phyloP scores from a whole-genome alignment of 768 basidiomycete species.

The Phaeotremella skinneri region DNA sequence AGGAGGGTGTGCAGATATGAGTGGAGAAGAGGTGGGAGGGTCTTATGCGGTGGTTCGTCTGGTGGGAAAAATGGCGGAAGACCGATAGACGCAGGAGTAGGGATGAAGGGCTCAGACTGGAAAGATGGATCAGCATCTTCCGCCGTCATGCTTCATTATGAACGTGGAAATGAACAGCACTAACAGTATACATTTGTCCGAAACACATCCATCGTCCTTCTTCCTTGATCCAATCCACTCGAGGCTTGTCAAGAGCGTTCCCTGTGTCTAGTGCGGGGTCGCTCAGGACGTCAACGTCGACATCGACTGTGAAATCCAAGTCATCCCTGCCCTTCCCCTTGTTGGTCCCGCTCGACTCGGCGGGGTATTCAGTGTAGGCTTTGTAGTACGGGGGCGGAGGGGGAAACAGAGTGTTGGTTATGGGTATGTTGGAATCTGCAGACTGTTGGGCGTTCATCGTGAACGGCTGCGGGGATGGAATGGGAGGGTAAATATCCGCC shows the following conservation, averaged over 20 bases:
- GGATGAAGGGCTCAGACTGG: conserved; percentile 31
- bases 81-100: conserved; percentile 31
- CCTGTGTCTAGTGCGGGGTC: conserved; percentile 16
- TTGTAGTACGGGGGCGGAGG: conserved; percentile 41
- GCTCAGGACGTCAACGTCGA: conserved; percentile 5
- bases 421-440: conserved; percentile 8
- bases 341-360: conserved; percentile 11
- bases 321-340: conserved; percentile 10
- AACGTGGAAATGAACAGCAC: conserved; percentile 4
- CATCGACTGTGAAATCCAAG: not conserved
- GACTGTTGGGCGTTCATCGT: not conserved
- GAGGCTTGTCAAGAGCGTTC: conserved; percentile 28
- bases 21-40: conserved; percentile 36
- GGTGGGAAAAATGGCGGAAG: conserved; percentile 28
- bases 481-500: not conserved
- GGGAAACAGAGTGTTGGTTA: conserved; percentile 45
- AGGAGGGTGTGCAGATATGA: conserved; percentile 44
- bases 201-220: conserved; percentile 44
- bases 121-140: not conserved
- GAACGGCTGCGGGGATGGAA: not conserved
- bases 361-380: conserved; percentile 27
- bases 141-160: not conserved
- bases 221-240: conserved; percentile 37
- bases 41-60: conserved; percentile 25
- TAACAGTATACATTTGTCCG: conserved; percentile 33